Evolutionary conservation across 805 yeast species (phyloP), one percentile per base, ranked within the genome.

Genomic region (Zygosaccharomyces bisporus): DNA sequence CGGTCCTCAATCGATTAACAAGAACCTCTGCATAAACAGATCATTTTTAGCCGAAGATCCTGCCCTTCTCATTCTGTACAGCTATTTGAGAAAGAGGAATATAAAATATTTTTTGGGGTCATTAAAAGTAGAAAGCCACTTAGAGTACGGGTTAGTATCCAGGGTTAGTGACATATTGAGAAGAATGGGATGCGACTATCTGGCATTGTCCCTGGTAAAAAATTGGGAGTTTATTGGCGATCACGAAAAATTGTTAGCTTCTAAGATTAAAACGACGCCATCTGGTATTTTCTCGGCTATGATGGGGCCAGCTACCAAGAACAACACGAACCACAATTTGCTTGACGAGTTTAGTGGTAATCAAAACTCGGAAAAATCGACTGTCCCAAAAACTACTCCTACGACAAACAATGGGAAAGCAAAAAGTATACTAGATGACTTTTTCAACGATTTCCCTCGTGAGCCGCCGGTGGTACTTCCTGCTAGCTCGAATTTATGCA

Each of bases 111-210:
- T 75, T 35, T 59, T 70, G 44, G 84, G 81, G 1, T 71, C 81
- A 0, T 42, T 69, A 19, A 60, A 57, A 27, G 54, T 72, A 4
- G 69, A 71, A 6, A 62, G 78, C 7, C 65, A 52, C 8, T 43
- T 57, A 4, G 97, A 91, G 55, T 78, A 76, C 44, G 69, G 73
- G 4, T 81, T 83, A 55, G 74, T 89, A 12, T 56, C 77, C 9
- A 77, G 80, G 50, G 83, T 82, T 6, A 73, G 85, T 6, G 68
- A 74, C 29, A 82, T 88, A 49, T 86, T 88, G 56, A 73, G 79
- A 12, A 71, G 95, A 45, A 87, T 90, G 96, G 98, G 98, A 0
- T 90, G 98, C 66, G 95, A 90, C 55, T 77, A 80, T 47, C 62
- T 91, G 33, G 80, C 89, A 0, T 58, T 86, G 18, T 73, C 79